Conservation (phyloP, 805 yeast genomes). For the Priceomyces haplophilus region DNA sequence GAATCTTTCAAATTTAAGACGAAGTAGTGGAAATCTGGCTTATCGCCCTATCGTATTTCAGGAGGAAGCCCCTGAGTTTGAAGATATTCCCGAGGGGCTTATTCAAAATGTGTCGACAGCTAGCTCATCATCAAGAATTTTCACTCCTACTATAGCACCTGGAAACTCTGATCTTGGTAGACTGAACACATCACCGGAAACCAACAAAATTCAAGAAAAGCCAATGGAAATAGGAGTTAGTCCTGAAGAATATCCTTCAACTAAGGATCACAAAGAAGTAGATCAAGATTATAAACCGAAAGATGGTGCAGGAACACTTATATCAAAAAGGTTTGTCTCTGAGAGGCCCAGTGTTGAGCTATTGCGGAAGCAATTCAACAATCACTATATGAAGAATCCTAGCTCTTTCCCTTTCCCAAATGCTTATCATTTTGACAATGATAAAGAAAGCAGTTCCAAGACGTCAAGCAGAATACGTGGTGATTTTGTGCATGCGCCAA, state of each 20-base stretch:
- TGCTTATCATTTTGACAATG: constrained; percentile 37
- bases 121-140: constrained; percentile 16
- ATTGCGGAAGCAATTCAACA: constrained; percentile 29
- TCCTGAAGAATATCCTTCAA: too few species aligned
- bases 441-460: constrained; percentile 25
- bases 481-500: constrained; percentile 20
- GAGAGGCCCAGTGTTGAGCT: neutral
- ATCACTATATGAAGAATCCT: constrained; percentile 50
- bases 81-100: constrained; percentile 41
- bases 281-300: neutral
- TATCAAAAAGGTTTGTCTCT: neutral
- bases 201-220: too few species aligned
- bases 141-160: constrained; percentile 13
- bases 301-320: neutral
- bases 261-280: neutral
- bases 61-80: constrained; percentile 31
- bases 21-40: constrained; percentile 12
- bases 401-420: constrained; percentile 37
- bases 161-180: neutral
- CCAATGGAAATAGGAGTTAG: constrained; percentile 15
- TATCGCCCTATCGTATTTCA: constrained; percentile 33
- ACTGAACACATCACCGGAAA: neutral
- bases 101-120: constrained; percentile 29
- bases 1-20: constrained; percentile 29
- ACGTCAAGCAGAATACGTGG: constrained; percentile 15